Base-by-base conservation (phyloP, 257 asterid genomes). In the Catharanthus roseus region DNA sequence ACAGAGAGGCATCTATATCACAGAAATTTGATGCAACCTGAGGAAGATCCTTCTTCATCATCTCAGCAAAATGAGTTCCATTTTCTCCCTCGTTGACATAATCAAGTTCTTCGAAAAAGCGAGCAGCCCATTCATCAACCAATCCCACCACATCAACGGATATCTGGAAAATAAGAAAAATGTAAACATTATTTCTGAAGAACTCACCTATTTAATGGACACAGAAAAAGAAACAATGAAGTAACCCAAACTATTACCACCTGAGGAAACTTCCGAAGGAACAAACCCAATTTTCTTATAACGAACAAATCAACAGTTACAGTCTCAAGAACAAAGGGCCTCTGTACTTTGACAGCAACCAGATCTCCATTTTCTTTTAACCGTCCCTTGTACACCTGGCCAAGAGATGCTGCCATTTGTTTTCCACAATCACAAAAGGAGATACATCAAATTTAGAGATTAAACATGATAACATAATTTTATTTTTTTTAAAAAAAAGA, bases 101-200 rank as follows among this genome's bases (percentile, higher is more conserved):
- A 87, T 95, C 99, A 72, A 95, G 97, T 85, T 95, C 99, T 85
- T 95, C 99, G 58, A 95, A 95, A 80, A 91, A 95, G 44, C 99
- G 97, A 57, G 99, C 91, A 77, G 99, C 99, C 99, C 99, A 95
- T 86, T 95, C 99, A 51, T 95, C 99, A 49, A 95, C 99, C 82
- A 95, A 79, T 69, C 99, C 99, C 75, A 95, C 99, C 81, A 95
- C 95, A 76, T 95, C 97, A 76, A 95, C 16, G 11, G 99, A 86
- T 55, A 95, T 74, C 99, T 90, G 81, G 71, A 34, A 34, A 65
- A 31, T 12, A 21, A 42, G 26, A 38, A 67, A n/a, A 33, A 28
- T 29, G 45, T 15, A 56, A 49, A 13, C 5, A 16, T 69, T 65
- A 23, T 29, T 18, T 58, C 42, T 29, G 15, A 44, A 24, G 3